Evolutionary conservation across 345 rosid species (phyloP), one percentile per base, ranked within the genome.

Genomic region (Melastoma malabathricum): DNA sequence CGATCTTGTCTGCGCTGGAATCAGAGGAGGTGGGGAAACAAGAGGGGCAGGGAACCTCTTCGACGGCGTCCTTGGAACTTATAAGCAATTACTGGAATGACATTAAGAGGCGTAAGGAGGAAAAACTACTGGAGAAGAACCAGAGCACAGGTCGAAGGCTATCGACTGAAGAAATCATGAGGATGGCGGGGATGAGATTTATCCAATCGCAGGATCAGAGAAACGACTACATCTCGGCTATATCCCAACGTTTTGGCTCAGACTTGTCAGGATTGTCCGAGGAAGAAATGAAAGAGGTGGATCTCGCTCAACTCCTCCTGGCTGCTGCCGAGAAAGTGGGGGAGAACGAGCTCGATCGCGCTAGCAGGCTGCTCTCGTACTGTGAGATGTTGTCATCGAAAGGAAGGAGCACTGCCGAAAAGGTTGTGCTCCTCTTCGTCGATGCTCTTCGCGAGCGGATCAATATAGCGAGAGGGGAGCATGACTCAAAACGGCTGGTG

Each of bases 301-400:
- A 78, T 45, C 69, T 73, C 5, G 72, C 65, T 19, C 78, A 67
- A 25, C 72, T 81, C 7, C 80, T 81, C 15, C 65, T 78, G 0
- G 75, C 80, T 0, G 74, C 82, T 0, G 82, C 84, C 0, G 84
- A 78, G 75, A 78, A 81, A 48, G 78, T 78, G 1, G 80, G 72
- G 3, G 44, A 64, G 49, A 66, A 48, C 12, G 74, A 73, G 45
- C 64, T 61, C 19, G 82, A 81, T 52, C 64, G 77, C 0, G 82
- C 84, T 1, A 60, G 59, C 59, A 64, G 73, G 49, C 48, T 81
- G 62, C 74, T 78, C 22, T 58, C 75, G 0, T 65, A 67, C 15
- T 75, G 89, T 19, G 76, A 78, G 27, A 60, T 75, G 78, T 64
- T 64, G 44, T 68, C 82, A 3, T 72, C 68, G 0, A 66, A 65